phyloP scores from a whole-genome alignment of 495 filamentous ascomycete species.

The Penicillium maclennaniae region DNA sequence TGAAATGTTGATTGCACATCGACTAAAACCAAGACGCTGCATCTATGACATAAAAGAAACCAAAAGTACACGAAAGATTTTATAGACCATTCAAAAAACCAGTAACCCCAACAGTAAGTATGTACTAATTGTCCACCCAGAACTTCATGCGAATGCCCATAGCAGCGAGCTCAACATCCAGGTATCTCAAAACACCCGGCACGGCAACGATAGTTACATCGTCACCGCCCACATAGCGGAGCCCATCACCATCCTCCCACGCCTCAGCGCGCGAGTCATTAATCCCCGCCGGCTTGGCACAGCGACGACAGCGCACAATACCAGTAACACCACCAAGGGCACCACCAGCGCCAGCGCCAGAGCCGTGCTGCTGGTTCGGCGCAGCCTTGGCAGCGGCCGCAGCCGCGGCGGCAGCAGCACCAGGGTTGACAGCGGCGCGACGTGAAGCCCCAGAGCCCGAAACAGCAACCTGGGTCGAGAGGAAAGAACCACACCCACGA shows the following conservation, averaged over 20 bases:
- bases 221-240: conserved; percentile 78
- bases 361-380: conserved; percentile 24
- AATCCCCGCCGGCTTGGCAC: conserved; percentile 64
- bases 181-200: conserved; percentile 83
- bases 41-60: conserved; percentile 29
- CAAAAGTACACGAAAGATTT: conserved; percentile 17
- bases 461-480: conserved; percentile 74
- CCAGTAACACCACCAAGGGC: conserved; percentile 50
- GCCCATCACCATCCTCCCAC: conserved; percentile 88
- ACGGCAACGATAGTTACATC: conserved; percentile 88
- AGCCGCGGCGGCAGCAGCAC: conserved; percentile 28
- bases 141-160: conserved; percentile 94
- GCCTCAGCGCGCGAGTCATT: conserved; percentile 62
- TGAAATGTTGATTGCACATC: neutral
- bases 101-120: conserved; percentile 8
- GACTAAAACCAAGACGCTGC: conserved; percentile 21
- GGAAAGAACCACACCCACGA: conserved; percentile 78
- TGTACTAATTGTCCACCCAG: conserved; percentile 54
- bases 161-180: conserved; percentile 91
- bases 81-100: conserved; percentile 5
- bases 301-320: conserved; percentile 78
- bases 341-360: conserved; percentile 13
- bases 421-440: conserved; percentile 24
- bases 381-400: conserved; percentile 35
- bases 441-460: conserved; percentile 32